phyloP scores from a whole-genome alignment of 129 eudicot genomes.

The Centella asiatica region DNA sequence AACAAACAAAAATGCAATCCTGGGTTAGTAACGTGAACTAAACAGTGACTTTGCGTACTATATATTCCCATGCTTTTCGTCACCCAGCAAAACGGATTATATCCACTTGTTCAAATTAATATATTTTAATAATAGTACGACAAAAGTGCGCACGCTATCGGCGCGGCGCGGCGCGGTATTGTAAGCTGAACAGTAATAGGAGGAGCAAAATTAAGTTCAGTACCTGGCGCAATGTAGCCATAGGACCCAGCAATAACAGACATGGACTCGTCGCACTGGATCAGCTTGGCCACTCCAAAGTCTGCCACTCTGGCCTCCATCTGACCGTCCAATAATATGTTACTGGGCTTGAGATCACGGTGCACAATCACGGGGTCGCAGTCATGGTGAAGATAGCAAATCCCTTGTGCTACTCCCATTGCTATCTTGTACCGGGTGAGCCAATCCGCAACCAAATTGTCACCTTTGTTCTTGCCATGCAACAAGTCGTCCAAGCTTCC shows the following conservation, averaged over 20 bases:
- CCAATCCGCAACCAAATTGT: slow-evolving; percentile 74
- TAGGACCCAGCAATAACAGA: slow-evolving; percentile 96
- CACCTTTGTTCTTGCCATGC: slow-evolving; percentile 69
- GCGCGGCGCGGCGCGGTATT: no score
- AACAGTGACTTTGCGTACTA: not conserved
- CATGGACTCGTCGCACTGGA: slow-evolving; percentile 81
- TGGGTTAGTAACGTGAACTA: not conserved
- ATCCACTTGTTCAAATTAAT: not conserved
- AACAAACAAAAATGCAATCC: no score
- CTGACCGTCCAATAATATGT: slow-evolving; percentile 67
- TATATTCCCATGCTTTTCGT: slow-evolving; percentile 9
- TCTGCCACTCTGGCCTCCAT: slow-evolving; percentile 99
- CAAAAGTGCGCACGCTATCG: not conserved
- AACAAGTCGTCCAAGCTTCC: slow-evolving; percentile 83
- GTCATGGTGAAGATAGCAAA: slow-evolving; percentile 92
- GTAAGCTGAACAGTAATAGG: not conserved
- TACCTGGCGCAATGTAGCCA: slow-evolving; percentile 99
- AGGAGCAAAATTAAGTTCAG: not conserved
- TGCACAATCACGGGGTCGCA: slow-evolving; percentile 95
- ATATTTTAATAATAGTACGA: not conserved
- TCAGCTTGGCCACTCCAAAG: slow-evolving; percentile 93
- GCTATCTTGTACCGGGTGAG: slow-evolving; percentile 76
- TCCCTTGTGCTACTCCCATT: slow-evolving; percentile 93
- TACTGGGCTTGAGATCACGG: slow-evolving; percentile 92
- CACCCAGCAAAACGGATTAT: slow-evolving; percentile 37